Evolutionary conservation across 2,329 filamentous ascomycete species (phyloP).

Genomic region (Ascochyta fabae): DNA sequence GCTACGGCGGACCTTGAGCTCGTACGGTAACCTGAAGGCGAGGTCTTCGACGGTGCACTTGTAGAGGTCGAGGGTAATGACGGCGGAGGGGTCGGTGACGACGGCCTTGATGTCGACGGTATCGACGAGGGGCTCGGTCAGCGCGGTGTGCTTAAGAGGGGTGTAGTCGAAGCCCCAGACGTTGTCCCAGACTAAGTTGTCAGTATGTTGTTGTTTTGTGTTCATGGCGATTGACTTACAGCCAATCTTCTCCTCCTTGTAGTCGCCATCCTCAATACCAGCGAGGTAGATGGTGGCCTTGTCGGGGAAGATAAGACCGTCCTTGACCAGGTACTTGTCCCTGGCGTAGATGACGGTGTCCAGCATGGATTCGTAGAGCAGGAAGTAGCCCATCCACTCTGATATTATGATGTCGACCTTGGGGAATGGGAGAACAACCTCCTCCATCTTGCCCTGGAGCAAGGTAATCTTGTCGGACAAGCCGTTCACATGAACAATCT

Average conservation of each 20-base stretch:
- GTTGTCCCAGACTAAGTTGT: constrained; percentile 87
- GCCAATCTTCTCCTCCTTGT: constrained; percentile 99
- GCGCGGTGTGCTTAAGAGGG: constrained; percentile 89
- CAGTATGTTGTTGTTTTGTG: background rate
- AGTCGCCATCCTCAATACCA: constrained; percentile 97
- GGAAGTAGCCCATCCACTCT: constrained; percentile 99
- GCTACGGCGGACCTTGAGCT: constrained; percentile 77
- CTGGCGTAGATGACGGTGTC: constrained; percentile 97
- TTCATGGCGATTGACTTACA: constrained; percentile 61
- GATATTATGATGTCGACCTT: constrained; percentile 99
- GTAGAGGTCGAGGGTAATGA: constrained; percentile 92
- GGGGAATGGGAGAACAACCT: constrained; percentile 88
- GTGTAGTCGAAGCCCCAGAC: constrained; percentile 98
- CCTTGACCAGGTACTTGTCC: constrained; percentile 85
- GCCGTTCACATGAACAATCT: constrained; percentile 92
- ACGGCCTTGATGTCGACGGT: constrained; percentile 97
- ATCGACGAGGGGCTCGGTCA: constrained; percentile 95
- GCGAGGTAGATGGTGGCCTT: constrained; percentile 98
- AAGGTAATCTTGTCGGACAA: constrained; percentile 96
- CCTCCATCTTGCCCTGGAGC: constrained; percentile 99
- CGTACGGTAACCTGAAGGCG: constrained; percentile 80
- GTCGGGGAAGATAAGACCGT: constrained; percentile 96
- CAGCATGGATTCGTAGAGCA: constrained; percentile 98
- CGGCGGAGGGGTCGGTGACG: constrained; percentile 84
- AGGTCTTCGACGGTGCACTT: constrained; percentile 84